A percentile compares a stretch with the other conserved stretches of the same genome.
Conservation (phyloP, 1,284 basidiomycete genomes). For the Grifola frondosa region DNA sequence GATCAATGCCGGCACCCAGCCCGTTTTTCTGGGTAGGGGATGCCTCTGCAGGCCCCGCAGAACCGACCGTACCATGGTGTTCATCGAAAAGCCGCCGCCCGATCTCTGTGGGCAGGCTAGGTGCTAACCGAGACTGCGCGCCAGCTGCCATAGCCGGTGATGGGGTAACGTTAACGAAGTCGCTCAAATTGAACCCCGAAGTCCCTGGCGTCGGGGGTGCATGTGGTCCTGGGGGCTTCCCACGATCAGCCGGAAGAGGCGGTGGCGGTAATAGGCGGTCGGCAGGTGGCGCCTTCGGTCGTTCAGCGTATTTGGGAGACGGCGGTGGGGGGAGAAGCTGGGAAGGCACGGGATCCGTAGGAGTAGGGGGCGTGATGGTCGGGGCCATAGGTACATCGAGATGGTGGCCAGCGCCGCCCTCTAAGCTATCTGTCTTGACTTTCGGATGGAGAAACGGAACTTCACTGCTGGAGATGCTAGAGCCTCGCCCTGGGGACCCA, state of each 20-base stretch:
- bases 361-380: conserved; percentile 39
- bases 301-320: conserved; percentile 25
- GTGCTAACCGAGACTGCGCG: conserved; percentile 37
- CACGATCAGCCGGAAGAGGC: conserved; percentile 6
- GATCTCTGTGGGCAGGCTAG: conserved; percentile 56
- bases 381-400: conserved; percentile 23
- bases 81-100: conserved; percentile 72
- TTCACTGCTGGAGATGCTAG: not conserved
- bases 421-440: too few species aligned
- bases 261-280: conserved; percentile 5
- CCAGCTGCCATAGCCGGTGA: conserved; percentile 44
- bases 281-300: conserved; percentile 10
- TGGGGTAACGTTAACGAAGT: conserved; percentile 73
- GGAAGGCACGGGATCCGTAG: conserved; percentile 27
- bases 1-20: conserved; percentile 50
- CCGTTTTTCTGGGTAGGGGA: conserved; percentile 15
- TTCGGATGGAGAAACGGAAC: too few species aligned
- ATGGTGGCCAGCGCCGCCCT: conserved; percentile 4
- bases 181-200: conserved; percentile 64
- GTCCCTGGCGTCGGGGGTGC: conserved; percentile 42
- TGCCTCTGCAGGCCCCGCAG: conserved; percentile 5
- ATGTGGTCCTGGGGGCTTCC: conserved; percentile 6
- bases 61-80: conserved; percentile 41
- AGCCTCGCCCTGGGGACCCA: not conserved
- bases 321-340: conserved; percentile 31